Evolutionary conservation across 2,329 filamentous ascomycete genomes (phyloP).

Genomic region (Aspergillus pseudoviridinutans): DNA sequence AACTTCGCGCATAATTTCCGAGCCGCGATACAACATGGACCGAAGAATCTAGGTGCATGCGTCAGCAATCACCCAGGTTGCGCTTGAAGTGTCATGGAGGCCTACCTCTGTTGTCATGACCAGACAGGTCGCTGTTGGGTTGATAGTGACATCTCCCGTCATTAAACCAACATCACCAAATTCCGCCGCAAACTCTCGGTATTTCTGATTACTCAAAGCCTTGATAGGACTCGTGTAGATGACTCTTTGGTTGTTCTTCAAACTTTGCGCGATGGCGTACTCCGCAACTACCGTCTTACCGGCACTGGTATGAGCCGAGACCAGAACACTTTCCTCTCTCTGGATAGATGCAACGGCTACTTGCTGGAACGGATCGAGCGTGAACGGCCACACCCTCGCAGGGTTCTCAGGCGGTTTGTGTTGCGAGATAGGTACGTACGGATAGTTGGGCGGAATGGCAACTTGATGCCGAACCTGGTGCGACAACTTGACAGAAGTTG

Average conservation of each 20-base stretch:
- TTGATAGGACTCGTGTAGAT: slow-evolving; percentile 99
- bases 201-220: slow-evolving; percentile 97
- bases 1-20: slow-evolving; percentile 99
- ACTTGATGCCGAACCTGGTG: slow-evolving; percentile 99
- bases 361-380: slow-evolving; percentile 95
- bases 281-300: slow-evolving; percentile 98
- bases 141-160: slow-evolving; percentile 99
- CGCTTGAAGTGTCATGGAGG: not conserved
- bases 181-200: slow-evolving; percentile 89
- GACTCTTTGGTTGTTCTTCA: slow-evolving; percentile 95
- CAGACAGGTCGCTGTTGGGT: slow-evolving; percentile 93
- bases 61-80: slow-evolving; percentile 5
- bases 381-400: slow-evolving; percentile 80
- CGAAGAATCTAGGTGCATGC: slow-evolving; percentile 65
- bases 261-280: slow-evolving; percentile 94
- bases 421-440: slow-evolving; percentile 90
- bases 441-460: slow-evolving; percentile 86
- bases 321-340: slow-evolving; percentile 90
- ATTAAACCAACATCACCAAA: slow-evolving; percentile 97
- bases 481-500: slow-evolving; percentile 68
- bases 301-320: slow-evolving; percentile 94
- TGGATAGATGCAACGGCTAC: slow-evolving; percentile 93
- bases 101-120: slow-evolving; percentile 91
- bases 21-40: slow-evolving; percentile 96
- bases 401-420: slow-evolving; percentile 87